Evolutionary conservation across 2,329 filamentous ascomycete genomes (phyloP).

Genomic region (Sclerotinia spermophila): DNA sequence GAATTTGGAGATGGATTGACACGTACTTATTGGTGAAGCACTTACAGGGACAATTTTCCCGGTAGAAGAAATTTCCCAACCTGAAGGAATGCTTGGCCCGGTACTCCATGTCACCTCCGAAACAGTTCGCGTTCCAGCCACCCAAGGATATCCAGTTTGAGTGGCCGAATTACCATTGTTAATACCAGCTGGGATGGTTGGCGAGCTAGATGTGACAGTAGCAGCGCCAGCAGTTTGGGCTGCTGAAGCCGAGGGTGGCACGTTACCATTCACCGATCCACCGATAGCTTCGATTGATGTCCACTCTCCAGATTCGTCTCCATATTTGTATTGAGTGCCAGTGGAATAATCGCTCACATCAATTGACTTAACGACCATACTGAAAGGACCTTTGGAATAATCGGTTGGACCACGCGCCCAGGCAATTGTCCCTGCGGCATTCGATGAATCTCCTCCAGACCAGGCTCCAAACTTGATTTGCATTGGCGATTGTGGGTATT

Average conservation of each 20-base stretch:
- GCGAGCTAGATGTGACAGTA: slow-evolving; percentile 58
- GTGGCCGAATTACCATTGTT: slow-evolving; percentile 53
- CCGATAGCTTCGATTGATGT: slow-evolving; percentile 76
- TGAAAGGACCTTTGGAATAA: slow-evolving; percentile 78
- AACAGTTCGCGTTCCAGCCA: slow-evolving; percentile 50
- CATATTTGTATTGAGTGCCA: slow-evolving; percentile 78
- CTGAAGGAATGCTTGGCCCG: slow-evolving; percentile 61
- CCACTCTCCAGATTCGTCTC: slow-evolving; percentile 74
- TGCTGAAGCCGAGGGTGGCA: slow-evolving; percentile 38
- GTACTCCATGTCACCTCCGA: slow-evolving; percentile 43
- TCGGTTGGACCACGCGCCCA: slow-evolving; percentile 88
- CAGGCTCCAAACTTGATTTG: slow-evolving; percentile 88
- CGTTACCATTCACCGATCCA: slow-evolving; percentile 69
- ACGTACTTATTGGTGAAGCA: slow-evolving; percentile 64
- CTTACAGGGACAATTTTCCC: slow-evolving; percentile 75
- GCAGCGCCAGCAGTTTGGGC: slow-evolving; percentile 56
- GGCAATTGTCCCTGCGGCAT: slow-evolving; percentile 75
- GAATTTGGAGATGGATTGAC: slow-evolving; percentile 24
- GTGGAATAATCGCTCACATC: slow-evolving; percentile 89
- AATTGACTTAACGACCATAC: slow-evolving; percentile 76
- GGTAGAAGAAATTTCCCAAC: slow-evolving; percentile 74
- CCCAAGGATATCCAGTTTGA: slow-evolving; percentile 67
- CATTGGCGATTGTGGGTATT: slow-evolving; percentile 96
- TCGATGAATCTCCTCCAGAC: slow-evolving; percentile 79
- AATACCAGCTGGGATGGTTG: slow-evolving; percentile 67